Evolutionary conservation across 768 basidiomycete species (phyloP).

Genomic region (Phlebiopsis flavidoalba): DNA sequence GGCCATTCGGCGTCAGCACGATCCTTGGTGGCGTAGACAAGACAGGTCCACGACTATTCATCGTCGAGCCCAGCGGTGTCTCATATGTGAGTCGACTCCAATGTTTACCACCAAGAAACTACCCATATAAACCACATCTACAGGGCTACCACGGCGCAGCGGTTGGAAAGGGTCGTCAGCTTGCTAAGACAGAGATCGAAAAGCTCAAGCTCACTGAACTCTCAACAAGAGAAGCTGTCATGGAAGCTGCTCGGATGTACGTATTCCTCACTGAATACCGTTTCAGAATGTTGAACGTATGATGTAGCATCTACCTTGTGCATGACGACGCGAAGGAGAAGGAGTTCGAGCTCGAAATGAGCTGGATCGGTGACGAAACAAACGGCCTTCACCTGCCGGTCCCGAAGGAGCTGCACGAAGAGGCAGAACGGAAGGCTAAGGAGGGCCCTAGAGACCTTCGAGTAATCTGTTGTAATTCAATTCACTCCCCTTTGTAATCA

Average conservation of each 20-base stretch:
- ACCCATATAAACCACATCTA: neutral
- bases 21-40: constrained; percentile 89
- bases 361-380: constrained; percentile 90
- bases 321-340: constrained; percentile 99
- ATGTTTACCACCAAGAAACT: neutral
- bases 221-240: constrained; percentile 77
- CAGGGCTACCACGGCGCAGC: constrained; percentile 96
- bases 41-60: constrained; percentile 78
- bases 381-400: constrained; percentile 76
- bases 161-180: constrained; percentile 96
- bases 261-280: constrained; percentile 23
- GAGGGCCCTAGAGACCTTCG: constrained; percentile 72
- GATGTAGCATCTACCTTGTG: constrained; percentile 83
- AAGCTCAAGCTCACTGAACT: constrained; percentile 86
- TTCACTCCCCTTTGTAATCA: constrained; percentile 19
- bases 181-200: constrained; percentile 97
- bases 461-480: constrained; percentile 27
- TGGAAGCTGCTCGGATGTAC: constrained; percentile 94
- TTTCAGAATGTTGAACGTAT: constrained; percentile 6
- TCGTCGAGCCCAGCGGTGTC: constrained; percentile 93
- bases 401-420: constrained; percentile 76
- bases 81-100: constrained; percentile 60
- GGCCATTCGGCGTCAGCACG: constrained; percentile 94
- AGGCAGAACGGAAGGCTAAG: constrained; percentile 86
- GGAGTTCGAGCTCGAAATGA: constrained; percentile 96